A percentile compares a stretch with the other conserved stretches of the same genome.
phyloP scores from a whole-genome alignment of 192 early-diverging fungal species.

The Coemansia sp. region DNA sequence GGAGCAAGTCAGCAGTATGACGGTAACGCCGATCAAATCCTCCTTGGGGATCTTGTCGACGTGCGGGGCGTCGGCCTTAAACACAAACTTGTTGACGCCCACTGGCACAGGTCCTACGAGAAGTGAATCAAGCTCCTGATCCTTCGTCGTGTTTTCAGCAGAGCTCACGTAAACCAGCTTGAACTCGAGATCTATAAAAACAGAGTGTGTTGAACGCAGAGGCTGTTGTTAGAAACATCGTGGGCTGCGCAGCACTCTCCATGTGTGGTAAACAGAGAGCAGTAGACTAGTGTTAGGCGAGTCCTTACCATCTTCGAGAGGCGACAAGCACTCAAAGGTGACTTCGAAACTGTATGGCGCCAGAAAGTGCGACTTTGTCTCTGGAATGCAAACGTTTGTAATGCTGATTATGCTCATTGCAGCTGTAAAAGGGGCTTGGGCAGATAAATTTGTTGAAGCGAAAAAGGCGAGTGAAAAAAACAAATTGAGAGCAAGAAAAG shows the following conservation, averaged over 20 bases:
- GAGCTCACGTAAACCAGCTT: slow-evolving; percentile 95
- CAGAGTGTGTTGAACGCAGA: neutral
- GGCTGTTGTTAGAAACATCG: neutral
- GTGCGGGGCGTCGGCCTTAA: slow-evolving; percentile 75
- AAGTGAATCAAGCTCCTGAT: slow-evolving; percentile 93
- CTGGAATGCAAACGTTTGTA: slow-evolving; percentile 76
- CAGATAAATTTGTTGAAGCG: neutral
- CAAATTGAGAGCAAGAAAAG: neutral
- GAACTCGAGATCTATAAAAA: slow-evolving; percentile 86
- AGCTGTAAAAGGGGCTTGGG: neutral
- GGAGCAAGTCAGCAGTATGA: slow-evolving; percentile 84
- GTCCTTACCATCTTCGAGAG: slow-evolving; percentile 75
- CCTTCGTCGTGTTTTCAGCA: slow-evolving; percentile 71
- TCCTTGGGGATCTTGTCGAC: slow-evolving; percentile 70
- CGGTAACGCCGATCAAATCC: slow-evolving; percentile 86
- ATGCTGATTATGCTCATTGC: slow-evolving; percentile 80
- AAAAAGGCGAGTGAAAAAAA: slow-evolving; percentile 5
- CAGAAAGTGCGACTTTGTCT: slow-evolving; percentile 64
- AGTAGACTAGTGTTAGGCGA: slow-evolving; percentile 7
- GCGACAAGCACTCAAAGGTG: slow-evolving; percentile 92
- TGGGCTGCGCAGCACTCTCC: neutral
- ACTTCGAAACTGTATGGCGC: slow-evolving; percentile 90
- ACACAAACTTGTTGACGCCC: slow-evolving; percentile 91
- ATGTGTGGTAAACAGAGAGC: neutral
- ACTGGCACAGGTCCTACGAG: slow-evolving; percentile 95